Evolutionary conservation across 192 early-diverging fungal species (phyloP).

Genomic region (Spinellus fusiger): DNA sequence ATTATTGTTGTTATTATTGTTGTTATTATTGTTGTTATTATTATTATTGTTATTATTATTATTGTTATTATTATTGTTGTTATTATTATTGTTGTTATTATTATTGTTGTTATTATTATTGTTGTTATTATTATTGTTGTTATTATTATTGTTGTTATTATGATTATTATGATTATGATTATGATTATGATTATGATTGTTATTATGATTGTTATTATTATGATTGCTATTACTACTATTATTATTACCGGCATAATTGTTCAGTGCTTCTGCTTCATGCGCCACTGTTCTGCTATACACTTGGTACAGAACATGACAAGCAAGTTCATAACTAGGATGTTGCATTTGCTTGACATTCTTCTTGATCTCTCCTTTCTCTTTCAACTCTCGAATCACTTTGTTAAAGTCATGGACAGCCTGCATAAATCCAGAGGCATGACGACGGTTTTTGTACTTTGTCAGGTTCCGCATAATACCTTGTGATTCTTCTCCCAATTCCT

Average conservation of each 20-base stretch:
- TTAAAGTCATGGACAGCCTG: conserved; percentile 72
- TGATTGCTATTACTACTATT: background rate
- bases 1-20: too few relatives aligned
- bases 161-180: too few relatives aligned
- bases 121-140: too few relatives aligned
- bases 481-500: conserved; percentile 54
- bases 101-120: too few relatives aligned
- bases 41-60: too few relatives aligned
- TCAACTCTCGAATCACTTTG: conserved; percentile 40
- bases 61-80: too few relatives aligned
- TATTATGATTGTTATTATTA: too few relatives aligned
- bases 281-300: conserved; percentile 84
- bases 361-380: conserved; percentile 31
- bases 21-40: too few relatives aligned
- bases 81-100: too few relatives aligned
- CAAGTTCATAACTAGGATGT: conserved; percentile 56
- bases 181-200: too few relatives aligned
- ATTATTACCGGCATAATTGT: conserved; percentile 58
- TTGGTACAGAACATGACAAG: conserved; percentile 83
- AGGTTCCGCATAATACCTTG: conserved; percentile 70
- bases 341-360: conserved; percentile 26
- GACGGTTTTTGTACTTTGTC: conserved; percentile 71
- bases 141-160: too few relatives aligned
- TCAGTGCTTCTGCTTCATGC: conserved; percentile 62
- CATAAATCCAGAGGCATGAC: conserved; percentile 58